phyloP scores from a whole-genome alignment of 1,139 yeast genomes.

The Geotrichum aggregatum region DNA sequence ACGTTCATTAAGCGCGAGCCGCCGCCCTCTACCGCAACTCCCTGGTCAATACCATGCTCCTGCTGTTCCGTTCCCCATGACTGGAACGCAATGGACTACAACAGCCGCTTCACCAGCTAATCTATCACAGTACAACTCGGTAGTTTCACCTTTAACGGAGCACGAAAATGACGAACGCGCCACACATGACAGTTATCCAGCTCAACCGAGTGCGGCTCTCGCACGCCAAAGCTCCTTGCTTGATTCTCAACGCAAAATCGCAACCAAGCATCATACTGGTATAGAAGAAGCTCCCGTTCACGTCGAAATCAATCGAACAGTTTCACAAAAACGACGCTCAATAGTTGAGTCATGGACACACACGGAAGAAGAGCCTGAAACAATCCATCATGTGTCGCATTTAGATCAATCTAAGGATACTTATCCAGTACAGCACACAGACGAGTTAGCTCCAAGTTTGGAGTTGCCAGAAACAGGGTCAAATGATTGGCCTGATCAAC shows the following conservation, averaged over 20 bases:
- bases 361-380: neutral
- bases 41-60: constrained; percentile 10
- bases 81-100: constrained; percentile 14
- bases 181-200: neutral
- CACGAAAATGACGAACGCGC: neutral
- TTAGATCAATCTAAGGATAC: too few species aligned
- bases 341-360: constrained; percentile 22
- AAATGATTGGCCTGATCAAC: neutral
- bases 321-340: constrained; percentile 34
- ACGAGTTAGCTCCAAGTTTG: neutral
- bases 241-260: constrained; percentile 36
- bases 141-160: neutral
- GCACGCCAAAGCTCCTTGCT: constrained; percentile 30
- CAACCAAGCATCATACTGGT: constrained; percentile 29
- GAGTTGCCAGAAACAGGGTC: neutral
- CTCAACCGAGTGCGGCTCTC: neutral
- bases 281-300: constrained; percentile 21
- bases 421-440: neutral
- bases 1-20: constrained; percentile 3
- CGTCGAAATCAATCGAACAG: constrained; percentile 31
- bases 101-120: constrained; percentile 3
- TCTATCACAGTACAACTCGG: neutral
- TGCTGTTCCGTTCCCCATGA: constrained; percentile 7
- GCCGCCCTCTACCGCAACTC: constrained; percentile 18
- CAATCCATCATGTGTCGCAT: too few species aligned